Evolutionary conservation across 2,329 filamentous ascomycete genomes (phyloP), one percentile per base, ranked within the genome.

Genomic region (Drechslerella coelobrocha): DNA sequence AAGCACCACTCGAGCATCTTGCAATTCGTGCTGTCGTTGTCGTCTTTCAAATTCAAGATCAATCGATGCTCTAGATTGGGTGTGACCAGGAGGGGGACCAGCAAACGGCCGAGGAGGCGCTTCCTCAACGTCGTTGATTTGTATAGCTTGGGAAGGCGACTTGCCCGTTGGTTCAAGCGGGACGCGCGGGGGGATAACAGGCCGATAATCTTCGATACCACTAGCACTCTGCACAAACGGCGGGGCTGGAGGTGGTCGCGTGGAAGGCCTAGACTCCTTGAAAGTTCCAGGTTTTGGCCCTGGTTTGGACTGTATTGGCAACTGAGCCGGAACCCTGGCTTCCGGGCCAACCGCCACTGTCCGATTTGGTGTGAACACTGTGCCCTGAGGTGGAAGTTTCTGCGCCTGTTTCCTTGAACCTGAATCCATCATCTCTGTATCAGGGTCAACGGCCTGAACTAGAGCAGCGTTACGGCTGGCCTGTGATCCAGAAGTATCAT

Each of bases 401-500:
- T 34, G 68, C 12, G 50, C 27, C 9, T 51, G 57, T 21, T 72
- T 65, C 53, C 61, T 56, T 41, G 54, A 24, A 14, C 48, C 50
- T 24, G 54, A 24, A 24, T 63, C 68, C n/a, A 72, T 65, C 60
- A 72, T 65, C 29, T 63, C 61, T 23, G 68, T 63, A 43, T 72
- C 65, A 6, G 54, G 41, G 23, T 72, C 68, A 1, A 52, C 54
- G 31, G 50, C 10, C 45, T 63, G 61, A 8, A 29, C 60, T 47
- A 57, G 48, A 8, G 29, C 60, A 4, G 60, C 68, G 45, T 51
- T 57, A 37, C 60, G 60, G 29, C 19, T 62, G 12, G 68, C 68
- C 61, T 65, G 68, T 17, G 68, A 63, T n/a, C 78, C 76, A 61
- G 77, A 81, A 75, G 77, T 80, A 78, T 84, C 85, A 76, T 82